Conservation (phyloP, 345 rosid species). For the Eucalyptus curtisii region DNA sequence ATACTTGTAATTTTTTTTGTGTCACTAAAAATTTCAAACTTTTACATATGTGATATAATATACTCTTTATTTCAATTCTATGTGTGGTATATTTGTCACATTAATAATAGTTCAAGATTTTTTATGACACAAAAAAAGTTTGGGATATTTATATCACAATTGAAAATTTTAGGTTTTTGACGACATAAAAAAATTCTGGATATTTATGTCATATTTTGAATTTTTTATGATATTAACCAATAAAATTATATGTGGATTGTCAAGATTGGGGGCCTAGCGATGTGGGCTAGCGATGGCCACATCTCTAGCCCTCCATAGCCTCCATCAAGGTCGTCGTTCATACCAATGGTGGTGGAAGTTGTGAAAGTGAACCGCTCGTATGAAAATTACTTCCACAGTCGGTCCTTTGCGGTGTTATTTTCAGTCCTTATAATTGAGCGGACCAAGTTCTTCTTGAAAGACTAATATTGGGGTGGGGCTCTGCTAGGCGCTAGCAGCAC, state of each 20-base stretch:
- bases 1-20: too few species aligned
- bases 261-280: background rate
- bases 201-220: too few species aligned
- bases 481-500: background rate
- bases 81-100: accelerated
- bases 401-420: background rate
- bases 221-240: background rate
- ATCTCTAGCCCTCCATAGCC: background rate
- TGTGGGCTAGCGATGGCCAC: background rate
- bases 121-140: too few species aligned
- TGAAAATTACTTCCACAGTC: background rate
- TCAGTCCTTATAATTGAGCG: background rate
- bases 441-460: background rate
- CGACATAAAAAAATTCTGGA: too few species aligned
- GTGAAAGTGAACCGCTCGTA: background rate
- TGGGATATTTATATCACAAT: too few species aligned
- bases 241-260: background rate
- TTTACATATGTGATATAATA: background rate
- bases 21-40: too few species aligned
- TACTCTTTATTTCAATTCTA: too few species aligned
- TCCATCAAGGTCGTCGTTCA: background rate
- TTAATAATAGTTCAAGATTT: too few species aligned
- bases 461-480: background rate
- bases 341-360: background rate
- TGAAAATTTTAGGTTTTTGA: too few species aligned